A percentile compares a stretch with the other conserved stretches of the same genome.
phyloP scores from a whole-genome alignment of 2,329 filamentous ascomycete genomes.

The Cladosporium sp. region DNA sequence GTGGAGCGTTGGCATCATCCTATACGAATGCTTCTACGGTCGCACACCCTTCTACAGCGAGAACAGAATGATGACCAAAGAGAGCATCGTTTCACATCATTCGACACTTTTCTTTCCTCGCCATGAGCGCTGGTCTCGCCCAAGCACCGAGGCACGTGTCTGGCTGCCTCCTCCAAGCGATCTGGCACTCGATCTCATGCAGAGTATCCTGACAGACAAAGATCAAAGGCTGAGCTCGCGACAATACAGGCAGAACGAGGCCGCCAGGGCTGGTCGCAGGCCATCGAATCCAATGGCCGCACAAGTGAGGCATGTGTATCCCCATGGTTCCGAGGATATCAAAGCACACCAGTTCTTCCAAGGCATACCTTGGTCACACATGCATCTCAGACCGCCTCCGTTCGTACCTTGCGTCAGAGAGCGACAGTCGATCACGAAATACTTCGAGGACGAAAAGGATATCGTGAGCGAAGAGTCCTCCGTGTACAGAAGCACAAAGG shows the following conservation, averaged over 20 bases:
- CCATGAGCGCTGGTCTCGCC: slow-evolving; percentile 52
- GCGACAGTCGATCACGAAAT: slow-evolving; percentile 64
- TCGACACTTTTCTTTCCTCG: slow-evolving; percentile 70
- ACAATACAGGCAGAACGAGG: slow-evolving; percentile 70
- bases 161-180: slow-evolving; percentile 58
- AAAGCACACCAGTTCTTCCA: slow-evolving; percentile 86
- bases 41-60: slow-evolving; percentile 86
- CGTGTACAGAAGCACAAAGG: slow-evolving; percentile 27
- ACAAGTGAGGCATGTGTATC: slow-evolving; percentile 61
- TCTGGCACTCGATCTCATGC: slow-evolving; percentile 76
- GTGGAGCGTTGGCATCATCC: slow-evolving; percentile 94
- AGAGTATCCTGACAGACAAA: slow-evolving; percentile 69
- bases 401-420: slow-evolving; percentile 71
- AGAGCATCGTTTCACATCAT: slow-evolving; percentile 76
- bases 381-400: slow-evolving; percentile 72
- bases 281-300: slow-evolving; percentile 51
- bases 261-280: slow-evolving; percentile 30
- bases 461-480: slow-evolving; percentile 50
- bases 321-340: slow-evolving; percentile 84
- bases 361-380: slow-evolving; percentile 72
- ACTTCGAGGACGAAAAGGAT: slow-evolving; percentile 81
- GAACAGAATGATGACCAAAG: slow-evolving; percentile 78
- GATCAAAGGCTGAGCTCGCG: slow-evolving; percentile 73
- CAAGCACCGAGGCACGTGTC: slow-evolving; percentile 36
- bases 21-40: slow-evolving; percentile 93